Base-by-base conservation (phyloP, 257 asterid species). In the Solanum ossicruentum region DNA sequence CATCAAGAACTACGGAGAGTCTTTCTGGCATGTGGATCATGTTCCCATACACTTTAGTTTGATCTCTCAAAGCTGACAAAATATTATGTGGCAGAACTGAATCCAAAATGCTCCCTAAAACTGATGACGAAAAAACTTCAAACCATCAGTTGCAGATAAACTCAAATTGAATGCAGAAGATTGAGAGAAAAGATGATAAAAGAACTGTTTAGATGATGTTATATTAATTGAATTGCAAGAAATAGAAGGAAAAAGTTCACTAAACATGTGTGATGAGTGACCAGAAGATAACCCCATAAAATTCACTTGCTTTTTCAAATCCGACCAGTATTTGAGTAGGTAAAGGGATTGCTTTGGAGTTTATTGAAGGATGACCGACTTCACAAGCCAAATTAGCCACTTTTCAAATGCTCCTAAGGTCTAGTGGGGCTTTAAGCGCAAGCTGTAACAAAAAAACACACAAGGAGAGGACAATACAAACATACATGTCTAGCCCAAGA, bases 101-200 rank as follows among this genome's bases (percentile, higher is more conserved):
- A 80, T 84, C 92, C 61, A 94, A 91, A 84, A 96, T 84, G 83
- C 92, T 90, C 90, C 97, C 98, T 70, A 72, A 84, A 80, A 85
- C 94, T 91, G 90, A 63, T 55, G 43, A 69, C 66, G 52, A 77
- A 41, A 84, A 56, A 57, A 23, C 49, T 54, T 49, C 12, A 26
- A 55, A 15, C 45, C 65, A 52, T 52, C 60, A 78, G 65, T 52
- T 52, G 83, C 82, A 77, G 65, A 52, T 16, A 78, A 77, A 77
- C 47, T 26, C 26, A 16, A 77, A 1, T 26, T 23, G 63, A 77
- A 52, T 78, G 83, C 83, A 52, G 28, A 78, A 2, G 39, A 78
- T 28, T 32, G 26, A 78, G 65, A 52, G 65, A 49, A 49, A 26
- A 52, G 9, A 26, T 52, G 83, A 55, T 0, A 26, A 66, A 15